These are phyloP conservation scores for Chrysoporthe austroafricana DNA, from an alignment of 2,329 filamentous ascomycete genomes.

Conservation along the genomic window DNA sequence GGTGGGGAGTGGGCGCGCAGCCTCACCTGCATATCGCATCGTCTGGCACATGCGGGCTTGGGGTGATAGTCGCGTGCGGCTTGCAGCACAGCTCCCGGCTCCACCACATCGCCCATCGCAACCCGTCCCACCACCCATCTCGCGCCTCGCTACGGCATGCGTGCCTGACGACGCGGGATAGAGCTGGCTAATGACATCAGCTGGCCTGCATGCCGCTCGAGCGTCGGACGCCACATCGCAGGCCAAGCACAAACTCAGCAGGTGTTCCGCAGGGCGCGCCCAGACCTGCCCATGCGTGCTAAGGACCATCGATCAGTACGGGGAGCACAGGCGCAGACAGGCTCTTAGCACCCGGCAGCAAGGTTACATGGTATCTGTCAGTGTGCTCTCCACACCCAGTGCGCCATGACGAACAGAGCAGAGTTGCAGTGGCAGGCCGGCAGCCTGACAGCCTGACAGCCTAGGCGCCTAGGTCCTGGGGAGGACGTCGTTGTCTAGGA, in stretches of 20 bases:
- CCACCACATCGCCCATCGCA: neutral
- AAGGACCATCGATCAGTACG: no score
- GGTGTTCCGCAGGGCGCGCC: no score
- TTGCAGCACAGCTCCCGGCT: neutral
- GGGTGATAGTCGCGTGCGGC: slow-evolving; percentile 1
- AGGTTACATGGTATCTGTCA: neutral
- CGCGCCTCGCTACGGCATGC: neutral
- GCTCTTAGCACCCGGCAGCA: neutral
- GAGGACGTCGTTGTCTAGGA: slow-evolving; percentile 6
- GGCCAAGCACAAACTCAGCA: neutral
- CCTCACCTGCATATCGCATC: neutral
- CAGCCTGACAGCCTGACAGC: neutral
- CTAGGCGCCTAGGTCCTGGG: neutral
- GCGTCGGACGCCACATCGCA: neutral
- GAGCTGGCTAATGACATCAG: neutral
- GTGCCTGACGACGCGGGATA: neutral
- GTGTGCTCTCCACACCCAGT: slow-evolving; percentile 8
- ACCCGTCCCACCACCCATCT: no score
- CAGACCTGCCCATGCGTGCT: no score
- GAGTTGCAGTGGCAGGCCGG: neutral
- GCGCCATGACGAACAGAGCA: slow-evolving; percentile 9
- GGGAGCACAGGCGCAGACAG: neutral
- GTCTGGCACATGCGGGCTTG: neutral
- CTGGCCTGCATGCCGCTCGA: no score
- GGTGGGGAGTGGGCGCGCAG: neutral